phyloP scores from a whole-genome alignment of 2,329 filamentous ascomycete genomes.

The Colletotrichum tropicicola region DNA sequence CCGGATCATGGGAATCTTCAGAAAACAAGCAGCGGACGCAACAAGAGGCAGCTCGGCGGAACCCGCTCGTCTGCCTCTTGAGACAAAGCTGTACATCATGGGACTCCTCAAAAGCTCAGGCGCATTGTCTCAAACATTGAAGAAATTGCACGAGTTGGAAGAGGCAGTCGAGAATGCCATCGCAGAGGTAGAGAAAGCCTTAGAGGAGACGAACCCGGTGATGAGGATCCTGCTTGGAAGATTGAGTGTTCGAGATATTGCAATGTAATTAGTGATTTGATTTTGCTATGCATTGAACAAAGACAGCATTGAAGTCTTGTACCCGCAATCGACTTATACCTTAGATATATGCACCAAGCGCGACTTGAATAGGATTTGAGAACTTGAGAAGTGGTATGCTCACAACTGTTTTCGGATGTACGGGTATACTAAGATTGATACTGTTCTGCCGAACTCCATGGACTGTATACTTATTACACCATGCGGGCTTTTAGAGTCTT shows the following conservation, averaged over 20 bases:
- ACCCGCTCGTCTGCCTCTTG: background rate
- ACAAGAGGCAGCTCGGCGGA: background rate
- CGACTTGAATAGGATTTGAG: no score
- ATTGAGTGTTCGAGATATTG: background rate
- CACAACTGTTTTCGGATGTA: no score
- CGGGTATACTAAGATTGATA: no score
- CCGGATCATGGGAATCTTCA: background rate
- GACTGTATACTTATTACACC: no score
- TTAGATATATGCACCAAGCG: no score
- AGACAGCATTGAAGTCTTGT: no score
- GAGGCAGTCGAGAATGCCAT: background rate
- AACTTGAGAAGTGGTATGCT: no score
- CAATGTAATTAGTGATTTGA: background rate
- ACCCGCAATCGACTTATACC: no score
- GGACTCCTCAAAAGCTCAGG: background rate
- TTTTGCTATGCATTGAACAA: background rate
- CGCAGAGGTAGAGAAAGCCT: background rate
- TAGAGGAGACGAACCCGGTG: conserved; percentile 3
- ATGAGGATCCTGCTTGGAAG: conserved; percentile 9
- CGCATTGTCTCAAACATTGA: background rate
- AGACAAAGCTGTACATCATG: conserved; percentile 1
- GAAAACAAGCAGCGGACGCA: background rate
- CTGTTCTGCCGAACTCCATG: no score
- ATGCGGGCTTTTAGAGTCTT: no score
- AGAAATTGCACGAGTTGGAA: background rate